Evolutionary conservation across 495 filamentous ascomycete genomes (phyloP), one percentile per base, ranked within the genome.

Genomic region (Aspergillus affinis): DNA sequence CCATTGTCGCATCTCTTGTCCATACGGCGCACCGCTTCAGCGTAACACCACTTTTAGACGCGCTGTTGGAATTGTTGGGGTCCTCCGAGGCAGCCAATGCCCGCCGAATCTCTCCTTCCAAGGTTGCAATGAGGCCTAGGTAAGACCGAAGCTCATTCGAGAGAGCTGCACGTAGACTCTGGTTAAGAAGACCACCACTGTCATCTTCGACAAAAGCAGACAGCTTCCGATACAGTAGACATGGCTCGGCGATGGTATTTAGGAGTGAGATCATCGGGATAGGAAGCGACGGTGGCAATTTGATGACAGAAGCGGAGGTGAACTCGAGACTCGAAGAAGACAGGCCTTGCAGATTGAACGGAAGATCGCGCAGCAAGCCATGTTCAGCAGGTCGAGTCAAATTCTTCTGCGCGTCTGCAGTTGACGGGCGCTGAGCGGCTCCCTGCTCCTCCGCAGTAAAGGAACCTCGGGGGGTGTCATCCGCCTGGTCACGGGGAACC

Each of bases 1-100:
- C 94, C 90, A 98, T 95, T 5, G 95, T 97, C 6, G 95, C 91
- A 72, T 98, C 95, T 61, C 93, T 85, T 6, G 92, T 97, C 95
- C 95, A 99, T 17, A 99, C 87, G 19, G 98, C 89, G 68, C 94
- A 99, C 59, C 95, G 82, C 68, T 97, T 98, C 51, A 99, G 77
- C 0, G 94, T 98, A 23, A 99, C 93, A n/a, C 91, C 91, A 8
- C 89, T 90, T 64, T 92, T 96, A 12, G 90, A 86, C 48, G 93
- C 82, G 41, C 82, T 82, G 57, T 85, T 77, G 1, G 86, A 81
- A 26, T 87, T 83, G 18, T 74, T 79, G 46, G 85, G 83, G 64
- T 92, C 86, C 12, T 90, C 74, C 53, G 87, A 82, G 10, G 86
- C 79, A 58, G 92, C 75, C 62, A 80, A 63, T 8, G 92, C 91